phyloP scores from a whole-genome alignment of 2,329 filamentous ascomycete genomes.

The Penicillium sp. region DNA sequence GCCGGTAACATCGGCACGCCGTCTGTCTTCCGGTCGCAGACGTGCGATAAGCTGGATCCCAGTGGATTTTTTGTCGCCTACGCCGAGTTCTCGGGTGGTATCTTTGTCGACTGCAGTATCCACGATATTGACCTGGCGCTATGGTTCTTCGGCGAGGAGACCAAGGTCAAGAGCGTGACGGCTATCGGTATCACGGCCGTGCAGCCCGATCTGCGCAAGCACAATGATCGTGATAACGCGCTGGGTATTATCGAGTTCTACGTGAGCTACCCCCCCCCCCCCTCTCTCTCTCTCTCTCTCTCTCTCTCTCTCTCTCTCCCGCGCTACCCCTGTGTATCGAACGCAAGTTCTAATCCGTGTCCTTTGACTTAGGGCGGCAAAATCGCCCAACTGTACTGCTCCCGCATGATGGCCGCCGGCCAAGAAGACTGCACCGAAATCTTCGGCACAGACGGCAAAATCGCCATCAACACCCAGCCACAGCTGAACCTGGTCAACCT shows the following conservation, averaged over 20 bases:
- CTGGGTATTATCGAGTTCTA: conserved; percentile 67
- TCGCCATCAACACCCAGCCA: conserved; percentile 61
- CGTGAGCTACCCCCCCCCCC: conserved; percentile 45
- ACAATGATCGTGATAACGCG: conserved; percentile 64
- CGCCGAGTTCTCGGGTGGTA: conserved; percentile 65
- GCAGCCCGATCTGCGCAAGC: conserved; percentile 57
- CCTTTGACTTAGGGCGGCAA: conserved; percentile 47
- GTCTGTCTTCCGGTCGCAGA: conserved; percentile 64
- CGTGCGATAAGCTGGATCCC: conserved; percentile 66
- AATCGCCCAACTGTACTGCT: conserved; percentile 63
- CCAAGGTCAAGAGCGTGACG: conserved; percentile 56
- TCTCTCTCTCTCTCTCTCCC: too few species aligned
- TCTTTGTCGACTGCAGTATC: conserved; percentile 71
- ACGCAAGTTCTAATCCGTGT: neutral
- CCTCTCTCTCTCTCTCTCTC: too few species aligned
- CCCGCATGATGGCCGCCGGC: conserved; percentile 66
- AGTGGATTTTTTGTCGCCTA: conserved; percentile 69
- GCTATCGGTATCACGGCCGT: conserved; percentile 62
- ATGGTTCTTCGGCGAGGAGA: conserved; percentile 63
- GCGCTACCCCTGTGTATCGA: neutral
- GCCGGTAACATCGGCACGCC: conserved; percentile 60
- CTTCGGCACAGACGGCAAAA: conserved; percentile 64
- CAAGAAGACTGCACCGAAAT: conserved; percentile 67
- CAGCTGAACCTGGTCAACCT: conserved; percentile 56
- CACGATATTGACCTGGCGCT: conserved; percentile 69